These are phyloP conservation scores for Verticillium nubilum DNA, from an alignment of 2,329 filamentous ascomycete genomes.

Conservation along the genomic window DNA sequence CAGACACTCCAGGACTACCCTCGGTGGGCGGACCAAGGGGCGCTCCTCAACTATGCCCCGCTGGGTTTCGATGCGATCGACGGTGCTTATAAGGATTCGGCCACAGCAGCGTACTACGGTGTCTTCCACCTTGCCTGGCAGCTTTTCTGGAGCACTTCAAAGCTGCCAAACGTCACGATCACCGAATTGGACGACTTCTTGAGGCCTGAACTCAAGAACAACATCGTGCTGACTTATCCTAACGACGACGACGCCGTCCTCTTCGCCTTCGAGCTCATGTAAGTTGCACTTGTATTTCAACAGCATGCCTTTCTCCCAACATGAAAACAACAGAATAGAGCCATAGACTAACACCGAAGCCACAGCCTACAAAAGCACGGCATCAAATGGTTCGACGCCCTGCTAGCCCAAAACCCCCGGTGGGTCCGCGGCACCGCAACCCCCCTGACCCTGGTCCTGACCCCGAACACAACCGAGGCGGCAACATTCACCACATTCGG, in stretches of 20 bases:
- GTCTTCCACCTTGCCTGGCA: conserved; percentile 31
- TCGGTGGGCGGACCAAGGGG: conserved; percentile 41
- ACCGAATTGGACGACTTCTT: conserved; percentile 37
- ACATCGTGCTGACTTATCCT: conserved; percentile 48
- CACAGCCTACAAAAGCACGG: conserved; percentile 33
- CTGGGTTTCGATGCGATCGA: conserved; percentile 36
- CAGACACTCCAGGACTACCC: conserved; percentile 48
- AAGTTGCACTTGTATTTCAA: conserved; percentile 11
- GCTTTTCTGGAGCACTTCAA: conserved; percentile 29
- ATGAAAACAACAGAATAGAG: background rate
- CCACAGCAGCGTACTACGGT: conserved; percentile 35
- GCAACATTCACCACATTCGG: conserved; percentile 26
- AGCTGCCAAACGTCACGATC: conserved; percentile 25
- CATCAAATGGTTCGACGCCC: conserved; percentile 37
- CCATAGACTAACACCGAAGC: background rate
- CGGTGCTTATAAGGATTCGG: conserved; percentile 32
- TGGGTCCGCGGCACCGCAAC: conserved; percentile 49
- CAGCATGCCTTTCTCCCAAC: background rate
- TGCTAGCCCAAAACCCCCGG: conserved; percentile 40
- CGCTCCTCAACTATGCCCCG: conserved; percentile 44
- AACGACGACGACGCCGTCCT: conserved; percentile 54
- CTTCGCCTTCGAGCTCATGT: conserved; percentile 44
- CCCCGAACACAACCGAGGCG: conserved; percentile 20
- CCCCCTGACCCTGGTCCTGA: conserved; percentile 27
- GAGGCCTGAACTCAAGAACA: conserved; percentile 45